Evolutionary conservation across 176 grass and related monocot genomes (phyloP).

Genomic region (Eragrostis curvula): DNA sequence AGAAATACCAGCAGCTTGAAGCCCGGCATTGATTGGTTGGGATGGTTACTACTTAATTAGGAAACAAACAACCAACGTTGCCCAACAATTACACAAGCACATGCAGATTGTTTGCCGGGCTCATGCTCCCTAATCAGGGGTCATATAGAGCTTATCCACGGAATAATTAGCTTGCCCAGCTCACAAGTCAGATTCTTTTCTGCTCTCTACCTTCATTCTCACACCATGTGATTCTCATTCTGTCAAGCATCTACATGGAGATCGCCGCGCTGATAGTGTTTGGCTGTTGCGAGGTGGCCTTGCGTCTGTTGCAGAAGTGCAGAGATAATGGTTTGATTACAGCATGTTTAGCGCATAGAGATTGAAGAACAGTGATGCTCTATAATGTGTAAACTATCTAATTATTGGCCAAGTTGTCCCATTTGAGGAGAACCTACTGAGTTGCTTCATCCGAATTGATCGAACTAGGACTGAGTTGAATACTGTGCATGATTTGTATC

Average conservation of each 20-base stretch:
- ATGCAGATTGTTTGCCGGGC: conserved; percentile 11
- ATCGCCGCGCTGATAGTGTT: background rate
- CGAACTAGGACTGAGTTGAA: conserved; percentile 23
- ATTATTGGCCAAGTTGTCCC: conserved; percentile 19
- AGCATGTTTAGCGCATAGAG: background rate
- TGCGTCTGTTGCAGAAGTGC: background rate
- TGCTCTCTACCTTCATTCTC: conserved; percentile 5
- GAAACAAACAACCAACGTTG: background rate
- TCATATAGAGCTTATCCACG: conserved; percentile 12
- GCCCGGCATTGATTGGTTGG: background rate
- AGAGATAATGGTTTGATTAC: background rate
- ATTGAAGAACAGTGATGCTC: conserved; percentile 8
- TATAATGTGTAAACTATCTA: background rate
- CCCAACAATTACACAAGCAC: background rate
- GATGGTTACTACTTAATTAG: background rate
- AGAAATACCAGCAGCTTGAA: conserved; percentile 33
- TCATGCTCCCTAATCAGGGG: conserved; percentile 34
- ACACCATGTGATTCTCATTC: conserved; percentile 35
- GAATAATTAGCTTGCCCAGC: conserved; percentile 27
- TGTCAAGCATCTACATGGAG: conserved; percentile 32
- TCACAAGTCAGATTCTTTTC: conserved; percentile 27
- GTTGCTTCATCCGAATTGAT: conserved; percentile 37
- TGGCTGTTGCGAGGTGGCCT: background rate
- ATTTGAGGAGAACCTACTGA: conserved; percentile 12
- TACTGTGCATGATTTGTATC: conserved; percentile 12